Evolutionary conservation across 352 stramenopile species (phyloP), one percentile per base, ranked within the genome.

Genomic region (Globisporangium solare): DNA sequence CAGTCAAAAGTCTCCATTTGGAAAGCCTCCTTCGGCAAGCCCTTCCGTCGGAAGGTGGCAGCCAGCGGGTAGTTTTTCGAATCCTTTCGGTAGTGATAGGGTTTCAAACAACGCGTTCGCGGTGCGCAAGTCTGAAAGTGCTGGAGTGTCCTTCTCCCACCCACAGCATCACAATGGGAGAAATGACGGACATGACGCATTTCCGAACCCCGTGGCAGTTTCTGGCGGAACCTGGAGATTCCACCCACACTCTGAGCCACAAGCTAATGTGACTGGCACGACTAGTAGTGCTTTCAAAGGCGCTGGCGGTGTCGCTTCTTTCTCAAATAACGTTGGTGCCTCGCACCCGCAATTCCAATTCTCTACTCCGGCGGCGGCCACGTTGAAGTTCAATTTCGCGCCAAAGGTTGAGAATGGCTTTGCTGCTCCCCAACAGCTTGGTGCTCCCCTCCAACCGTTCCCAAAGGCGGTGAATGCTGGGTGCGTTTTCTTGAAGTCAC

Each of bases 191-290:
- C 39, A 43, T n/a, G 12, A 18, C 7, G 39, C 10, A 43, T 43
- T n/a, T n/a, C 39, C 39, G 39, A 43, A 5, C 5, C 10, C 39
- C 17, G 39, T n/a, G 20, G 22, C 31, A 13, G 12, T n/a, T 50
- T 17, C 21, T 61, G 3, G 32, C 20, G 27, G 11, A 18, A 8
- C 18, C 6, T 58, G 51, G 51, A 42, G 39, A 39, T 32, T 58
- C 12, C 17, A n/a, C 18, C 21, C 5, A 1, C 4, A 4, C 24
- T 27, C 51, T 32, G 22, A 41, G 21, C 13, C 8, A 32, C 40
- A 43, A n/a, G 39, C 12, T 18, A 43, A 35, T 35, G 27, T 43
- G 39, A 18, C 39, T 43, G 39, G 17, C 13, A 15, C 12, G 12
- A 15, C 39, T 13, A n/a, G 2, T 6, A 15, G 39, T 7, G 39